Base-by-base conservation (phyloP, 345 rosid genomes). In the Salix suchowensis region DNA sequence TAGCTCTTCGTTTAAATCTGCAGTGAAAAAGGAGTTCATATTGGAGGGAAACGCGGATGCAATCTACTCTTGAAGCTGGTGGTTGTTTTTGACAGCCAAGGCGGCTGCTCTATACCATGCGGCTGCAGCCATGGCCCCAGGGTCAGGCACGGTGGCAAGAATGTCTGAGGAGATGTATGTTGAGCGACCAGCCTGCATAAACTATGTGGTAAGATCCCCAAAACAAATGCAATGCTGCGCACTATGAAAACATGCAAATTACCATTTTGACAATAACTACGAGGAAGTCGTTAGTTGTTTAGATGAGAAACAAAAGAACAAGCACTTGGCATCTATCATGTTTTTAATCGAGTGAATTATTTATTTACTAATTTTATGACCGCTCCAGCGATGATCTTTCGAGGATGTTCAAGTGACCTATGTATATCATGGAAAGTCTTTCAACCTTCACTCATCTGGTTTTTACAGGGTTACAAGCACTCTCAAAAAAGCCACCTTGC, bases 41-140 rank as follows among this genome's bases (percentile, higher is more conserved):
- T 32, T 16, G 23, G 21, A 1, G 52, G 67, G 11, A 68, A 78
- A 61, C 23, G 52, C 72, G 71, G 28, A 50, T 28, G 36, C 37
- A 32, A 42, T 60, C 61, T 67, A 74, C 70, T 73, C 76, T 73
- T 26, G 78, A 77, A 55, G 84, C 67, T 62, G 72, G 55, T 71
- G 75, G 72, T 79, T 85, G 55, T 86, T 88, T 82, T 85, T 86
- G 65, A 95, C 87, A 34, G 97, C 98, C 76, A 94, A 77, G 71
- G 97, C 97, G 55, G 96, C 97, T 1, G 98, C 98, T 77, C 89
- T 85, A 82, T 89, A 95, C 98, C 98, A 95, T 32, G 89, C 77
- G 58, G 98, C 96, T 72, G 88, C 94, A 6, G 93, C 97, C 96
- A 95, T 88, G 23, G 98, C 98, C 37, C 97, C 97, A 0, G 98